A percentile compares a stretch with the other conserved stretches of the same genome.
Evolutionary conservation across 2,329 filamentous ascomycete species (phyloP).

Genomic region (Talaromyces rugulosus): DNA sequence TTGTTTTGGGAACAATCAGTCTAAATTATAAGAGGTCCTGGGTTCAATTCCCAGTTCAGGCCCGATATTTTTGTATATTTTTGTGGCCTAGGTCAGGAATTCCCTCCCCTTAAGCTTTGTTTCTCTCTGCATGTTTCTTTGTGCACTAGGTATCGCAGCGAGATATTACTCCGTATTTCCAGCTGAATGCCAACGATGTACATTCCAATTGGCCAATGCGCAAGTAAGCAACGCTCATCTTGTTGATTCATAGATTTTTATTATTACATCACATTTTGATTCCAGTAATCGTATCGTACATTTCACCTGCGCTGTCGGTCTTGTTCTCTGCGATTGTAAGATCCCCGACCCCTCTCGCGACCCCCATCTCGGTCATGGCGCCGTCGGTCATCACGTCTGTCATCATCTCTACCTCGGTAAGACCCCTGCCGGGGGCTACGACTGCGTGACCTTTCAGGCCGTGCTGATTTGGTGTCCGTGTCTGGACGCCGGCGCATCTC

Average conservation of each 20-base stretch:
- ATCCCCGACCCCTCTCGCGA: background rate
- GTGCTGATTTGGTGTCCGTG: slow-evolving; percentile 14
- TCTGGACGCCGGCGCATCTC: slow-evolving; percentile 52
- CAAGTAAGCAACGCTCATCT: background rate
- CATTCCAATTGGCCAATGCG: background rate
- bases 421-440: slow-evolving; percentile 42
- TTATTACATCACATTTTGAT: background rate
- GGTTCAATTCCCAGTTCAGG: too few relatives aligned
- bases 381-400: slow-evolving; percentile 37
- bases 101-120: too few relatives aligned
- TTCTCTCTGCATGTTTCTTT: too few relatives aligned
- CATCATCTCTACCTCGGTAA: slow-evolving; percentile 15
- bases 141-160: too few relatives aligned
- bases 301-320: slow-evolving; percentile 21
- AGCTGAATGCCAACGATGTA: background rate
- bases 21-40: too few relatives aligned
- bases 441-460: slow-evolving; percentile 29
- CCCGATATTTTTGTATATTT: too few relatives aligned
- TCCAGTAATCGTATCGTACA: background rate
- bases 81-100: too few relatives aligned
- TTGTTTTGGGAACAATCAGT: too few relatives aligned
- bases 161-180: too few relatives aligned
- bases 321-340: slow-evolving; percentile 24
- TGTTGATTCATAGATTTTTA: background rate
- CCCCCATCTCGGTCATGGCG: slow-evolving; percentile 23